Percentiles rank a stretch among this genome's conserved stretches.
phyloP scores from a whole-genome alignment of 495 filamentous ascomycete species.

The Hypoxylon fragiforme region DNA sequence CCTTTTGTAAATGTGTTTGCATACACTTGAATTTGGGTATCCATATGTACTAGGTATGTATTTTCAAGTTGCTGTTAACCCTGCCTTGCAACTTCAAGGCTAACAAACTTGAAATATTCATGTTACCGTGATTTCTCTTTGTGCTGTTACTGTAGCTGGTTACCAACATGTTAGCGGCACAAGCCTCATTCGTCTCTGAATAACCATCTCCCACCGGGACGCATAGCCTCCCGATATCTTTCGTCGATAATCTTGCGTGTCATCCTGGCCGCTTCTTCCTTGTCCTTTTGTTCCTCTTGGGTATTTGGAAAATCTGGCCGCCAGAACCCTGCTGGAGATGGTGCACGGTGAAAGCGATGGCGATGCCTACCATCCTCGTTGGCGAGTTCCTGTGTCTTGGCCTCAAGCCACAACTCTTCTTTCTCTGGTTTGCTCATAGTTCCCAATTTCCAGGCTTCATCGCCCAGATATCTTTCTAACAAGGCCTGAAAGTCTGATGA shows the following conservation, averaged over 20 bases:
- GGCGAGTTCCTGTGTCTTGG: slow-evolving; percentile 66
- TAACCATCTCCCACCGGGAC: slow-evolving; percentile 70
- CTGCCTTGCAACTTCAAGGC: not conserved
- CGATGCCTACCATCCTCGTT: slow-evolving; percentile 75
- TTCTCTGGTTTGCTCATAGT: slow-evolving; percentile 56
- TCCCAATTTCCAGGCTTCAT: slow-evolving; percentile 51
- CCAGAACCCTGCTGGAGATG: slow-evolving; percentile 87
- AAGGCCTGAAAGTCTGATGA: slow-evolving; percentile 54
- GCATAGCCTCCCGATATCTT: slow-evolving; percentile 80
- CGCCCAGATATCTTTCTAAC: slow-evolving; percentile 70
- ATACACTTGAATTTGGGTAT: too few species aligned
- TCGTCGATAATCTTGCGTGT: slow-evolving; percentile 68
- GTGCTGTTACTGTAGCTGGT: too few species aligned
- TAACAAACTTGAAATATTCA: slow-evolving; percentile 3
- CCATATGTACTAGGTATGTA: too few species aligned
- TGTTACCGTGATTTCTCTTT: not conserved
- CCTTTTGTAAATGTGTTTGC: too few species aligned
- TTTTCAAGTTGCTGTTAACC: not conserved
- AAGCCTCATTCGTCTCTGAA: slow-evolving; percentile 73
- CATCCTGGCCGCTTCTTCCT: slow-evolving; percentile 59
- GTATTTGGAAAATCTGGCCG: slow-evolving; percentile 83
- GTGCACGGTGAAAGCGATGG: slow-evolving; percentile 67
- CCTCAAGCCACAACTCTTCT: slow-evolving; percentile 64
- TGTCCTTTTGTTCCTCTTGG: slow-evolving; percentile 69
- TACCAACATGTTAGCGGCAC: not conserved